Evolutionary conservation across 1,284 basidiomycete genomes (phyloP).

Genomic region (Pyrrhoderma lamaoense): DNA sequence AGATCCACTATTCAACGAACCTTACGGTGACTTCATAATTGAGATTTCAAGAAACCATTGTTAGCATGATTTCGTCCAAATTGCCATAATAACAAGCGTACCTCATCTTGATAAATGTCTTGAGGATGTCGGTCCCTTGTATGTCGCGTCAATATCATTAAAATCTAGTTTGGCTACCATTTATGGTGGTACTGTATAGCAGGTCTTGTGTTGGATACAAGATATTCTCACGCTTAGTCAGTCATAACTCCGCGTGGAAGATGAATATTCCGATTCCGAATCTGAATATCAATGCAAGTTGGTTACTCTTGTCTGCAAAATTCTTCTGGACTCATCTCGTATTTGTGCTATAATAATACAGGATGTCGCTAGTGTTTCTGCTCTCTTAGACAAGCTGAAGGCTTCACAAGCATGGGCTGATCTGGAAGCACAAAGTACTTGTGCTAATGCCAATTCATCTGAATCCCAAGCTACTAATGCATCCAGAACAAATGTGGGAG

Average conservation of each 20-base stretch:
- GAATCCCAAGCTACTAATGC: background rate
- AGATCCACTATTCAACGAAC: conserved; percentile 4
- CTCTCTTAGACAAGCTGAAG: conserved; percentile 57
- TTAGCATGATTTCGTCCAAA: background rate
- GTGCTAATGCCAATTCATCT: background rate
- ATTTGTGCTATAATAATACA: conserved; percentile 22
- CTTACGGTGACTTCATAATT: conserved; percentile 17
- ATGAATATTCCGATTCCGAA: conserved; percentile 18
- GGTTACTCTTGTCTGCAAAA: background rate
- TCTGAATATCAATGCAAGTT: conserved; percentile 30
- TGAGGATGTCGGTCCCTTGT: conserved; percentile 10
- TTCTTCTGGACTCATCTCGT: background rate
- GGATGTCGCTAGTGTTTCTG: conserved; percentile 57
- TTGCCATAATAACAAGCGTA: background rate
- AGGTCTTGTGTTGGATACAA: background rate
- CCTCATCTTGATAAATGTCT: conserved; percentile 18
- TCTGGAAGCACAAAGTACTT: conserved; percentile 5
- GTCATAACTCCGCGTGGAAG: background rate
- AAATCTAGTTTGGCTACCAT: background rate
- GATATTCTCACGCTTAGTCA: background rate
- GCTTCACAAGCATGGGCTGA: conserved; percentile 62
- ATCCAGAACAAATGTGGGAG: no score
- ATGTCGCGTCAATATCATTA: conserved; percentile 3
- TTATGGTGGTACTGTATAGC: conserved; percentile 6
- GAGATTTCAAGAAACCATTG: background rate